Conservation (phyloP, 2,329 filamentous ascomycete genomes). For the Metarhizium brunneum region DNA sequence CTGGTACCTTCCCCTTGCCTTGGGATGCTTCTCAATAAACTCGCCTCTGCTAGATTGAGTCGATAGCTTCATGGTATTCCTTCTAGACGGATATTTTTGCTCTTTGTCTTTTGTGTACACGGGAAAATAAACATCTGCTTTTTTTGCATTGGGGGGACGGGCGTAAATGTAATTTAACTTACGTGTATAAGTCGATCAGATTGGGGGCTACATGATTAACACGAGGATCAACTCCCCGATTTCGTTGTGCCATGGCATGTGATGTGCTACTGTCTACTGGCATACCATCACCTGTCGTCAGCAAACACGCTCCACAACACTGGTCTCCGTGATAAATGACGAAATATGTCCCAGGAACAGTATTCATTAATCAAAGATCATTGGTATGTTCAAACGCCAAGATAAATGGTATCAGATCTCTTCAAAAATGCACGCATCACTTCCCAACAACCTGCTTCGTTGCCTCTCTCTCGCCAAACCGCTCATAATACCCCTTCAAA, state of each 20-base stretch:
- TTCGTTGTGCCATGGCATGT: not conserved
- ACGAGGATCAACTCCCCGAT: slow-evolving; percentile 7
- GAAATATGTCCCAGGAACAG: no score
- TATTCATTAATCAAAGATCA: not conserved
- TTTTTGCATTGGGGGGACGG: not conserved
- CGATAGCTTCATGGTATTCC: not conserved
- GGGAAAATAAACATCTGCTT: not conserved
- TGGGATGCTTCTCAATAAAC: slow-evolving; percentile 40
- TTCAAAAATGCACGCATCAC: not conserved
- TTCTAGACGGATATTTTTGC: not conserved
- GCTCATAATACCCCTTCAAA: slow-evolving; percentile 30
- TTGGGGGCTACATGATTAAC: not conserved
- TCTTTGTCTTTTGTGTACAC: not conserved
- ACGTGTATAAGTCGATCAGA: slow-evolving; percentile 2
- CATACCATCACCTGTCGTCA: no score
- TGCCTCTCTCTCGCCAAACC: slow-evolving; percentile 13
- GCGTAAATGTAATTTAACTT: slow-evolving; percentile 9
- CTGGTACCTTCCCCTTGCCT: slow-evolving; percentile 62
- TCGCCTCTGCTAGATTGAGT: not conserved
- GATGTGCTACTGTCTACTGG: not conserved
- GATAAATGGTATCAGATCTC: not conserved
- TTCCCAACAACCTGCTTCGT: slow-evolving; percentile 14
- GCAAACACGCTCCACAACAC: no score
- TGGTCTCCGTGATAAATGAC: no score
- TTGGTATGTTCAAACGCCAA: not conserved